Conservation (phyloP, 192 early-diverging fungal genomes). For the Coemansia sp. region DNA sequence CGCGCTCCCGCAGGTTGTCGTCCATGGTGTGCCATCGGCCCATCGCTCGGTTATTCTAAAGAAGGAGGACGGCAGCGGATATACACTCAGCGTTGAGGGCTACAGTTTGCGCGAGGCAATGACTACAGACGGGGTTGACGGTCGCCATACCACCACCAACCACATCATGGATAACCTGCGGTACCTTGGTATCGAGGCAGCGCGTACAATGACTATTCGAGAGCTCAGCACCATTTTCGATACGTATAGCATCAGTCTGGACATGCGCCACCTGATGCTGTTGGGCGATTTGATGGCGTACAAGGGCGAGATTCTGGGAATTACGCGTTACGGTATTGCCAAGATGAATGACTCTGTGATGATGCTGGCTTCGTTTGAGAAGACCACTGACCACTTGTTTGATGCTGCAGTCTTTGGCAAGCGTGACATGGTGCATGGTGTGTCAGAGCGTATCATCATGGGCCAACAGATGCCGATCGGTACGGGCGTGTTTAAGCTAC, state of each 20-base stretch:
- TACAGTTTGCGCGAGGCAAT: slow-evolving; percentile 90
- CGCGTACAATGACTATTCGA: slow-evolving; percentile 81
- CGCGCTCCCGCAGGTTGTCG: slow-evolving; percentile 78
- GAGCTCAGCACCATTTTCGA: slow-evolving; percentile 87
- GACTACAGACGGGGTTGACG: slow-evolving; percentile 91
- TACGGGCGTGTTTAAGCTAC: slow-evolving; percentile 93
- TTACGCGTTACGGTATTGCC: slow-evolving; percentile 97
- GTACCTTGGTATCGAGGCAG: slow-evolving; percentile 96
- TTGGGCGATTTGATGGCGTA: slow-evolving; percentile 97
- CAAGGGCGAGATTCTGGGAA: slow-evolving; percentile 98
- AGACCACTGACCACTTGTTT: slow-evolving; percentile 99
- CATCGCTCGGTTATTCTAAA: slow-evolving; percentile 77
- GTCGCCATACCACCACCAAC: slow-evolving; percentile 77
- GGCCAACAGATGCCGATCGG: slow-evolving; percentile 97
- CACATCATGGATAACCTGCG: slow-evolving; percentile 89
- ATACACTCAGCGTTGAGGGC: slow-evolving; percentile 85
- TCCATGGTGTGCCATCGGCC: slow-evolving; percentile 84
- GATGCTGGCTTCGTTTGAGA: slow-evolving; percentile 99
- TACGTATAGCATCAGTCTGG: slow-evolving; percentile 90
- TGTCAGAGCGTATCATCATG: slow-evolving; percentile 99
- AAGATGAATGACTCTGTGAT: slow-evolving; percentile 99
- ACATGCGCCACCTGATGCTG: slow-evolving; percentile 94
- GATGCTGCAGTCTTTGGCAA: slow-evolving; percentile 96
- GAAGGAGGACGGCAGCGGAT: slow-evolving; percentile 38
- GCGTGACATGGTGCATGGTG: slow-evolving; percentile 89